Base-by-base conservation (phyloP, 1,284 basidiomycete species). In the Leccinum insolens region DNA sequence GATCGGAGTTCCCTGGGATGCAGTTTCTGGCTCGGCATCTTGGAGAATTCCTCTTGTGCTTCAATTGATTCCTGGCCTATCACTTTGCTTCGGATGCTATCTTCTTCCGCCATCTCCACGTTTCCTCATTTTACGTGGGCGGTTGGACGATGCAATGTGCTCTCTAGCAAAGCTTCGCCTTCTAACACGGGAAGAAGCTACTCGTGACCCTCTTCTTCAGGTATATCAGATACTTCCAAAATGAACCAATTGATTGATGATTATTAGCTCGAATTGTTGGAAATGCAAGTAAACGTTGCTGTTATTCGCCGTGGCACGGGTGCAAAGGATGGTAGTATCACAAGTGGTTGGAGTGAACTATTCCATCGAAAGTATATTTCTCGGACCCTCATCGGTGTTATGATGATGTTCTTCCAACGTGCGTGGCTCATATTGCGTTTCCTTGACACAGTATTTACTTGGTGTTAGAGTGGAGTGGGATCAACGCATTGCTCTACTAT, bases 371-470 rank as follows among this genome's bases (percentile, higher is more conserved):
- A 84, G 66, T 89, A 89, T 73, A 77, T 84, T 20, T 80, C 83
- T 62, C 82, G 90, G 52, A 93, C 92, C 1, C 77, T 85, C 75
- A 85, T 93, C 62, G 92, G 91, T 2, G 80, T 92, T 8, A 77
- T 88, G 71, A 86, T 92, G 74, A 93, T 93, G 89, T 87, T 91
- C 66, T 93, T 93, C 72, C 92, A 93, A 79, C 92, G 91, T 92
- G 71, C 55, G 89, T 80, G 22, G 25, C 2, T 31, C 3, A 28
- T 49, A 8, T 4, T 22, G 49, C 46, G 28, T 65, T 66, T 37
- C 11, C 22, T 49, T 57, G 15, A 22, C 22, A 59, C 37, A 20
- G 58, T 63, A 66, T 64, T 66, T 22, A 68, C 7, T 11, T 28
- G 58, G 6, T 25, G 22, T 22, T 72, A 93, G 92, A 93, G 80